Percentiles rank a stretch among this genome's conserved stretches.
These are phyloP conservation scores for Colletotrichum tamarilloi DNA, from an alignment of 2,329 filamentous ascomycete genomes.

Conservation along the genomic window DNA sequence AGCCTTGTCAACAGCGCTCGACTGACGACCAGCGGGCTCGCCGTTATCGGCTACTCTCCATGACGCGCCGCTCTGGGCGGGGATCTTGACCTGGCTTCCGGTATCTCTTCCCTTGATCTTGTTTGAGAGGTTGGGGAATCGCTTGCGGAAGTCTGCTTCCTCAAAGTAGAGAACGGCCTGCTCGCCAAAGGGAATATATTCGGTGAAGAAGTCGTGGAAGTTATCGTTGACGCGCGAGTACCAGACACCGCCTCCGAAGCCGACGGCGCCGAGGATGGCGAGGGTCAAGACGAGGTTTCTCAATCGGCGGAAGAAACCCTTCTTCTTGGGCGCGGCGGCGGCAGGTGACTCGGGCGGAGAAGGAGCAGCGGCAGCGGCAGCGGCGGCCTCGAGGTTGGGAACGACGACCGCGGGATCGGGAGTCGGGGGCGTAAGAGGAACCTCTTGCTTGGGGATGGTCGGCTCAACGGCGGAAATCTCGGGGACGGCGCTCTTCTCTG, in stretches of 20 bases:
- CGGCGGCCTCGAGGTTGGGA: conserved; percentile 42
- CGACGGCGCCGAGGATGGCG: conserved; percentile 78
- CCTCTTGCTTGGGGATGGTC: conserved; percentile 49
- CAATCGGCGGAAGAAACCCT: conserved; percentile 78
- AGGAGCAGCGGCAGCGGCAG: conserved; percentile 22
- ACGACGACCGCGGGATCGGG: conserved; percentile 30
- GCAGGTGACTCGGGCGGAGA: conserved; percentile 49
- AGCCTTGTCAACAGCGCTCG: conserved; percentile 62
- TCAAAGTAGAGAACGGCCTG: conserved; percentile 95
- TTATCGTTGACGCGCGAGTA: conserved; percentile 95
- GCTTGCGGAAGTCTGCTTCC: conserved; percentile 90
- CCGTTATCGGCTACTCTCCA: conserved; percentile 78
- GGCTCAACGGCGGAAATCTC: conserved; percentile 52
- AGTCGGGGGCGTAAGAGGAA: conserved; percentile 53
- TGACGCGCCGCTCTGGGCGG: conserved; percentile 85
- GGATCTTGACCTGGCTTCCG: conserved; percentile 82
- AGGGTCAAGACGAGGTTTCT: conserved; percentile 82
- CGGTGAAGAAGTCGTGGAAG: conserved; percentile 99
- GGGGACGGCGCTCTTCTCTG: conserved; percentile 56
- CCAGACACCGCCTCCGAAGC: conserved; percentile 90
- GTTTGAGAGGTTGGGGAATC: conserved; percentile 70
- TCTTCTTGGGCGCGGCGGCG: conserved; percentile 61
- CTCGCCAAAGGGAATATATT: conserved; percentile 95
- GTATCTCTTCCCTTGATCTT: conserved; percentile 60
- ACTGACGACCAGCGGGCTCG: conserved; percentile 68